phyloP scores from a whole-genome alignment of 2,329 filamentous ascomycete species.

The Coleophoma eucalyptorum region DNA sequence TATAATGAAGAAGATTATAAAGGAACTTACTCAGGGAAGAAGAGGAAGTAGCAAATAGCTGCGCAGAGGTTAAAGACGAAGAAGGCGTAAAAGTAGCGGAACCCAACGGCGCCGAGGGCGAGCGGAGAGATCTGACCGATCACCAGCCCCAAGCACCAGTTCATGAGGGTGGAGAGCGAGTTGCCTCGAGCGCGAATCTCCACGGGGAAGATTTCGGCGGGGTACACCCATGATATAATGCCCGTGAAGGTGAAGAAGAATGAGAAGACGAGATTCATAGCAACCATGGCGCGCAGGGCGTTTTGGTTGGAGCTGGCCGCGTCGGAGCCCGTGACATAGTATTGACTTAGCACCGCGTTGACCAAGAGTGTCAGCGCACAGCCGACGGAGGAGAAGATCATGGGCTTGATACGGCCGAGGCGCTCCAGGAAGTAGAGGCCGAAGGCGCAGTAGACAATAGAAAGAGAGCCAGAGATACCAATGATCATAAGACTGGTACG shows the following conservation, averaged over 20 bases:
- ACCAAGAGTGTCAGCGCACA: constrained; percentile 50
- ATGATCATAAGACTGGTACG: constrained; percentile 43
- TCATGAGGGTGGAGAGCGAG: constrained; percentile 52
- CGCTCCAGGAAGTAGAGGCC: constrained; percentile 21
- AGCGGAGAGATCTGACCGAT: constrained; percentile 49
- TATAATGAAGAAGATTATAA: too few relatives aligned
- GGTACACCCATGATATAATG: constrained; percentile 53
- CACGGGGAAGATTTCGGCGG: constrained; percentile 56
- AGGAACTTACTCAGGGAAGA: background rate
- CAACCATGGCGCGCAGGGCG: constrained; percentile 47
- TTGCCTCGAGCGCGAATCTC: constrained; percentile 59
- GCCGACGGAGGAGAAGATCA: constrained; percentile 40
- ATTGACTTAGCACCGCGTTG: constrained; percentile 44
- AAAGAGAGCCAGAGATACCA: constrained; percentile 43
- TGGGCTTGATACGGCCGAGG: constrained; percentile 27
- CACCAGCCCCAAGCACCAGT: constrained; percentile 55
- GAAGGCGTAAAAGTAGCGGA: constrained; percentile 44
- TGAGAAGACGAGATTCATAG: constrained; percentile 46
- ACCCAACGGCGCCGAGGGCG: constrained; percentile 49
- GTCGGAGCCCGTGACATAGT: constrained; percentile 8
- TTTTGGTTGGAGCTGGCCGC: constrained; percentile 33
- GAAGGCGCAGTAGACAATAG: constrained; percentile 37
- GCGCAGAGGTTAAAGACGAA: constrained; percentile 39
- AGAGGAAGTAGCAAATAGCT: constrained; percentile 10
- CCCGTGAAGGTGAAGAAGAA: constrained; percentile 46